phyloP scores from a whole-genome alignment of 2,329 filamentous ascomycete genomes.

The Chrysoporthe deuterocubensis region DNA sequence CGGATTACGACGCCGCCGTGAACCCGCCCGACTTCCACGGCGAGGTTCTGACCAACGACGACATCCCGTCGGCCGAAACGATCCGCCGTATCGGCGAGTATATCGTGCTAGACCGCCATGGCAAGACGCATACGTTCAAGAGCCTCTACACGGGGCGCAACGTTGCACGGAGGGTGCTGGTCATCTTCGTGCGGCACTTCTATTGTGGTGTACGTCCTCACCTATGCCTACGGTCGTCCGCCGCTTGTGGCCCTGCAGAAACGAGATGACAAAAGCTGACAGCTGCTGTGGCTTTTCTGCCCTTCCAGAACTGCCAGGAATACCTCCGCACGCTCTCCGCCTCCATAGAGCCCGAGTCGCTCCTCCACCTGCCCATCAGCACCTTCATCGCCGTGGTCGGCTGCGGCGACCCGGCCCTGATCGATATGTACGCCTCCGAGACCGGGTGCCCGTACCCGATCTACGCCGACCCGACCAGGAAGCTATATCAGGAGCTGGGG shows the following conservation, averaged over 20 bases:
- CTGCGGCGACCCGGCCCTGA: conserved; percentile 71
- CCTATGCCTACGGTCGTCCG: background rate
- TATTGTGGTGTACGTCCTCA: conserved; percentile 71
- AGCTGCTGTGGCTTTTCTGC: background rate
- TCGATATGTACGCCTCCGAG: conserved; percentile 65
- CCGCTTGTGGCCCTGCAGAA: background rate
- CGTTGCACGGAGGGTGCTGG: conserved; percentile 60
- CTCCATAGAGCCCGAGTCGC: conserved; percentile 57
- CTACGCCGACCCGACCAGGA: conserved; percentile 73
- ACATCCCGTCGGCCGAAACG: conserved; percentile 54
- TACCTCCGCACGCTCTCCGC: conserved; percentile 68
- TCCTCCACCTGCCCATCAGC: conserved; percentile 53
- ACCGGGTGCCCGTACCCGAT: conserved; percentile 74
- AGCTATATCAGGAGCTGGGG: conserved; percentile 68
- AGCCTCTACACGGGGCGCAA: conserved; percentile 63
- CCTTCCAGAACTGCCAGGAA: conserved; percentile 71
- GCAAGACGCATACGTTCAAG: conserved; percentile 64
- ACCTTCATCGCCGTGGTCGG: conserved; percentile 73
- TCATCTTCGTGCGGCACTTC: conserved; percentile 80
- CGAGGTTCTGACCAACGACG: conserved; percentile 58
- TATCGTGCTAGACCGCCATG: conserved; percentile 64
- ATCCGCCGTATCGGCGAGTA: conserved; percentile 58
- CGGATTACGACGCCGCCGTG: conserved; percentile 29
- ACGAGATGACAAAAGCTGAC: background rate
- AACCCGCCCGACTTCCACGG: conserved; percentile 56